Evolutionary conservation across 2,329 filamentous ascomycete genomes (phyloP).

Genomic region (Emergomyces africanus): DNA sequence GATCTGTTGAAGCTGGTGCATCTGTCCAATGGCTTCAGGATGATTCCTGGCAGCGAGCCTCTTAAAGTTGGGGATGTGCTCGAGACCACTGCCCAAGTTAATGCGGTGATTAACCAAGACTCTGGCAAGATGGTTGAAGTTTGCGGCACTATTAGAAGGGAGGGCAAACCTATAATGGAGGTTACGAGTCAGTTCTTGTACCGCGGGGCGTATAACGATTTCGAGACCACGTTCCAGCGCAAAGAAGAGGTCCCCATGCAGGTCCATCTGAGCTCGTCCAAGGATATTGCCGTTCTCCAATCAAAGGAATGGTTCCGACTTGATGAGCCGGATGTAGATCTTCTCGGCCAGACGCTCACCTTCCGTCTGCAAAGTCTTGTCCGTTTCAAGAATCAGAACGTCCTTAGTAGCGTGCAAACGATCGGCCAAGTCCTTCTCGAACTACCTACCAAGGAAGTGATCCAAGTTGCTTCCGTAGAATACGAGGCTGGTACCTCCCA

Average conservation of each 20-base stretch:
- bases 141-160: constrained; percentile 86
- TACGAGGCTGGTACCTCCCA: constrained; percentile 86
- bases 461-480: constrained; percentile 93
- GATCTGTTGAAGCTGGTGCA: constrained; percentile 94
- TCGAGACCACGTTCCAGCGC: constrained; percentile 96
- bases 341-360: constrained; percentile 83
- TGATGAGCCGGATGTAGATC: constrained; percentile 70
- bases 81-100: constrained; percentile 87
- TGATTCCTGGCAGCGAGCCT: constrained; percentile 90
- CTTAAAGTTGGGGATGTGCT: constrained; percentile 92
- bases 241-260: constrained; percentile 95
- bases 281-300: constrained; percentile 84
- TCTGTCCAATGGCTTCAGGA: constrained; percentile 93
- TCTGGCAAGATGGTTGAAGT: constrained; percentile 99
- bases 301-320: constrained; percentile 98
- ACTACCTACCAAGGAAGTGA: constrained; percentile 90
- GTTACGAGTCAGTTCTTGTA: constrained; percentile 98
- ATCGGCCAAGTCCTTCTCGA: constrained; percentile 86
- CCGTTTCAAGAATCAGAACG: constrained; percentile 85
- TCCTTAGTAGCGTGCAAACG: constrained; percentile 87
- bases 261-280: constrained; percentile 70
- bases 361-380: constrained; percentile 92
- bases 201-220: constrained; percentile 83
- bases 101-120: constrained; percentile 95
- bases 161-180: constrained; percentile 84